Conservation (phyloP, 2,329 filamentous ascomycete species). For the Madurella fahalii region DNA sequence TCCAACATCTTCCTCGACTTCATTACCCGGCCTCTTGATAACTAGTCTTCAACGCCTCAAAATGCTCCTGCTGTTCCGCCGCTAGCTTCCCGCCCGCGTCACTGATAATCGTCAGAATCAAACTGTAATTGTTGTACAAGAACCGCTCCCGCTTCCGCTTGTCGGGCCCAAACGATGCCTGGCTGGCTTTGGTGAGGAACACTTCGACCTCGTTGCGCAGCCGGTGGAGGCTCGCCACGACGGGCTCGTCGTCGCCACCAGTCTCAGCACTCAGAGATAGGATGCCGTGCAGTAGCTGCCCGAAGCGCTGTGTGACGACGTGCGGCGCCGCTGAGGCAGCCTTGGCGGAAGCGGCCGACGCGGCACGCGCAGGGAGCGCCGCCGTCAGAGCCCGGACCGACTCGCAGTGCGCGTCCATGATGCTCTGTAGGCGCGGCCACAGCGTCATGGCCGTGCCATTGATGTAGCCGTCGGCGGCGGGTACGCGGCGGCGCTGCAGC, state of each 20-base stretch:
- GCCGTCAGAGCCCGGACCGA: slow-evolving; percentile 65
- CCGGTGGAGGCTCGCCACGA: slow-evolving; percentile 73
- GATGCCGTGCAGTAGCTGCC: slow-evolving; percentile 83
- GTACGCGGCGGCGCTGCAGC: slow-evolving; percentile 84
- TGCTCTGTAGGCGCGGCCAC: slow-evolving; percentile 90
- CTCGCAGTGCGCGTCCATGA: slow-evolving; percentile 91
- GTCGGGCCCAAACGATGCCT: slow-evolving; percentile 63
- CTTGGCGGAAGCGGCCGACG: slow-evolving; percentile 44
- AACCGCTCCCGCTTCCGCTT: slow-evolving; percentile 80
- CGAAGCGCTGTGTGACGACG: slow-evolving; percentile 90
- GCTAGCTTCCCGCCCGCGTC: slow-evolving; percentile 70
- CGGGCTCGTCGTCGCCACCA: slow-evolving; percentile 90
- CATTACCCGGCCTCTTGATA: slow-evolving; percentile 47
- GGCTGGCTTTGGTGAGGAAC: slow-evolving; percentile 74
- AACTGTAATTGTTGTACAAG: slow-evolving; percentile 91
- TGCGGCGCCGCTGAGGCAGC: slow-evolving; percentile 78
- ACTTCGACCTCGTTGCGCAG: slow-evolving; percentile 78
- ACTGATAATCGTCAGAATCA: slow-evolving; percentile 88
- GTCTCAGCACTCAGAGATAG: slow-evolving; percentile 81
- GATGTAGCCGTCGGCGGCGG: slow-evolving; percentile 83
- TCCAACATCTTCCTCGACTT: neutral
- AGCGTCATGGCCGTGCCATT: slow-evolving; percentile 94
- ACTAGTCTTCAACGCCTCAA: slow-evolving; percentile 60
- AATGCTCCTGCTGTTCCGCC: slow-evolving; percentile 69
- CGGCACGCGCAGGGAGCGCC: slow-evolving; percentile 45